Base-by-base conservation (phyloP, 352 stramenopile genomes). In the Lagenidium giganteum region DNA sequence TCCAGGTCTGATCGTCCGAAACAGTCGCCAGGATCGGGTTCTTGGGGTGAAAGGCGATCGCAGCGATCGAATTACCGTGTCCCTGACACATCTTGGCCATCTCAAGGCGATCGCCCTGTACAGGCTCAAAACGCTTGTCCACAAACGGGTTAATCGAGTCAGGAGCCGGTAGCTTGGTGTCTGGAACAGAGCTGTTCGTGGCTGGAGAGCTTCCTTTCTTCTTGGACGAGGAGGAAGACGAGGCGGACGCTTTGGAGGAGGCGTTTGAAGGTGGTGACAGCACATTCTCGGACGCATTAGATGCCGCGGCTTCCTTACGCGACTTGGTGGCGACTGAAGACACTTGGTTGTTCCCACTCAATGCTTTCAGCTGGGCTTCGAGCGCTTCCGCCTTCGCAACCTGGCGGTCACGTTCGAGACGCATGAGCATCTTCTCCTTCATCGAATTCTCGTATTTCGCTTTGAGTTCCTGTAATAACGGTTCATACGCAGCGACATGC, bases 341-440 rank as follows among this genome's bases (percentile, higher is more conserved):
- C 2, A 16, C 18, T 46, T 46, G 27, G 17, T 46, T 46, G 20
- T 32, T 38, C 11, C 32, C 26, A 21, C 45, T 51, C 9, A 79
- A 24, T 4, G 66, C 51, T 49, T 85, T 86, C 11, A 97, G 59
- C 44, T 97, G 87, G 11, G 61, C 50, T 48, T 97, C 87, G 1
- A 98, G 67, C n/a, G 83, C 83, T 38, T 97, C 83, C 6, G 85
- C 80, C 42, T 77, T 86, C 14, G 91, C 87, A 23, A 79, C 85
- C 43, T 95, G 82, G 1, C 90, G 84, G 47, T 98, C 93, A 16
- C 93, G 65, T 57, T 98, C 91, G 30, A 98, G 82, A 6, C 87
- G 82, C 79, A 97, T 96, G 23, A 98, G 83, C 92, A 98, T 98
- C 57, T 98, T 98, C 58, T 98, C 93, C 59, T 98, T 98, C 83